Percentiles rank a stretch among this genome's conserved stretches.
phyloP scores from a whole-genome alignment of 2,329 filamentous ascomycete genomes.

The Aplosporella prunicola region DNA sequence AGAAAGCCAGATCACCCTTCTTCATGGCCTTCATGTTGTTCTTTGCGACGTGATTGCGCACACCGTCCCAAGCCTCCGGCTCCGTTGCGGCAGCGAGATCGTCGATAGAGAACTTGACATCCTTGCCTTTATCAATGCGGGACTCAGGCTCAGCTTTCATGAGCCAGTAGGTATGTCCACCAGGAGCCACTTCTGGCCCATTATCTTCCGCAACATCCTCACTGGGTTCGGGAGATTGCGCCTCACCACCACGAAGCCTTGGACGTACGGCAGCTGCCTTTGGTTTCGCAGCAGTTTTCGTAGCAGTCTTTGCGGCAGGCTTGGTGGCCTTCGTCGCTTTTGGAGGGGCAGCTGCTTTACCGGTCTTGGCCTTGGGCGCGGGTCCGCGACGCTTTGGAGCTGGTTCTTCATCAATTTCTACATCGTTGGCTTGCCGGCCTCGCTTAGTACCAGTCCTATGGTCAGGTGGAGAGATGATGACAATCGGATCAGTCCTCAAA shows the following conservation, averaged over 20 bases:
- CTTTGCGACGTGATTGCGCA: slow-evolving; percentile 50
- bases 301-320: neutral
- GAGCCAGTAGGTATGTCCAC: slow-evolving; percentile 33
- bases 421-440: neutral
- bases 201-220: neutral
- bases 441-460: neutral
- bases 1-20: slow-evolving; percentile 84
- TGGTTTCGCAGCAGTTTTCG: neutral
- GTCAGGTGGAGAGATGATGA: too few relatives aligned
- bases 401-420: neutral
- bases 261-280: neutral
- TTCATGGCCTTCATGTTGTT: slow-evolving; percentile 92
- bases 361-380: slow-evolving; percentile 2
- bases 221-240: slow-evolving; percentile 1
- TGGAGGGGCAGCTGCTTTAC: neutral
- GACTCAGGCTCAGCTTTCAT: slow-evolving; percentile 65
- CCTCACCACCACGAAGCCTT: neutral
- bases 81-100: slow-evolving; percentile 63
- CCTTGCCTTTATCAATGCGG: slow-evolving; percentile 73
- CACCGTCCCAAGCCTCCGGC: slow-evolving; percentile 87
- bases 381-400: slow-evolving; percentile 12
- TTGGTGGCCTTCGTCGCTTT: too few relatives aligned
- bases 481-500: too few relatives aligned
- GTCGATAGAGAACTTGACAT: slow-evolving; percentile 91
- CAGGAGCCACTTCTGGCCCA: slow-evolving; percentile 1